phyloP scores from a whole-genome alignment of 176 grass and related monocot species.

The Eleusine indica region DNA sequence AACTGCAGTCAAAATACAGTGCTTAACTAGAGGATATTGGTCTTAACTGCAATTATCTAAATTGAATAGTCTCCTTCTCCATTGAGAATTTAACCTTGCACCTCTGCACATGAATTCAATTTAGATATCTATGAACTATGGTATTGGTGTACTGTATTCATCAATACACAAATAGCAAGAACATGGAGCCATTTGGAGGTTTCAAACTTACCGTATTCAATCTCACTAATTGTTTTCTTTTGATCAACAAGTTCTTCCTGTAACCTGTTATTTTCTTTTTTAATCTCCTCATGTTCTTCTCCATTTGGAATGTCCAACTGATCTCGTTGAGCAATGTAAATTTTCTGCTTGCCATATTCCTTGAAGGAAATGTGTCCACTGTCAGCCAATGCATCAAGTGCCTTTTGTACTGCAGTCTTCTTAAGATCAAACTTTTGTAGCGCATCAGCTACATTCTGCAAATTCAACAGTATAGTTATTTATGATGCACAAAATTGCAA shows the following conservation, averaged over 20 bases:
- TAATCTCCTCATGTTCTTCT: constrained; percentile 90
- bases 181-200: not conserved
- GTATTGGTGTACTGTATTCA: constrained; percentile 16
- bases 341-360: constrained; percentile 97
- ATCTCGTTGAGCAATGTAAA: constrained; percentile 94
- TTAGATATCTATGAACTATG: constrained; percentile 31
- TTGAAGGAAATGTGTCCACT: constrained; percentile 94
- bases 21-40: no score
- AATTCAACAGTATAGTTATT: constrained; percentile 66
- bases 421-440: constrained; percentile 96
- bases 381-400: constrained; percentile 80
- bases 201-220: constrained; percentile 72
- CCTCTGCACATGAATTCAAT: constrained; percentile 57
- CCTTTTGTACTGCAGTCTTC: constrained; percentile 91
- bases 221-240: constrained; percentile 80
- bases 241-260: constrained; percentile 69
- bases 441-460: constrained; percentile 88
- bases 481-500: not conserved
- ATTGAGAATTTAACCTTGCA: constrained; percentile 35
- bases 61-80: no score
- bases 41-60: no score
- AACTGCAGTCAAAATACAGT: constrained; percentile 41
- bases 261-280: constrained; percentile 74
- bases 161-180: not conserved
- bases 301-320: constrained; percentile 88